phyloP scores from a whole-genome alignment of 1,284 basidiomycete genomes.

The Ustilago esculenta region DNA sequence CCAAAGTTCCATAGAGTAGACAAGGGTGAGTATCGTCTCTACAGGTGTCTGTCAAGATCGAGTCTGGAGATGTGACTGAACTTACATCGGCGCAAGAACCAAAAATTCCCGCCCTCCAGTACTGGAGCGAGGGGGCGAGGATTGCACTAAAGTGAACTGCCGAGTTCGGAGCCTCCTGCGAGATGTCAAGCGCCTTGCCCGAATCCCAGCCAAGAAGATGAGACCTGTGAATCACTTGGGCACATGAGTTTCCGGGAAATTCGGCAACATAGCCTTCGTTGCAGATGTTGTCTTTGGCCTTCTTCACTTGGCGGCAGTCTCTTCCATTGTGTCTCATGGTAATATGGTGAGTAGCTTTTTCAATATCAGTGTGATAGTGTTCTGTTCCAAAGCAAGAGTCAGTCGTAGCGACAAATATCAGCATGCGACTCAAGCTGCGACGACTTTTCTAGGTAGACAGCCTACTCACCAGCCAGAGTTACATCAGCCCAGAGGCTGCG shows the following conservation, averaged over 20 bases:
- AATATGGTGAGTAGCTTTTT: too few relatives aligned
- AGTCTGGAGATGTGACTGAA: too few relatives aligned
- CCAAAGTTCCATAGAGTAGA: too few relatives aligned
- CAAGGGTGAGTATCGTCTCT: too few relatives aligned
- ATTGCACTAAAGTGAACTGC: constrained; percentile 1
- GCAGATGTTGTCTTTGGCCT: background rate
- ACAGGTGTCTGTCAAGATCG: too few relatives aligned
- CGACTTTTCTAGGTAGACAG: too few relatives aligned
- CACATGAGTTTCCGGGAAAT: constrained; percentile 4
- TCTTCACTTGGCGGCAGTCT: background rate
- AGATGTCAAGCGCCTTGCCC: constrained; percentile 1
- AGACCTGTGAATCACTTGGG: constrained; percentile 5
- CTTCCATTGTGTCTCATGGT: constrained; percentile 5
- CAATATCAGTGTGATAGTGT: too few relatives aligned
- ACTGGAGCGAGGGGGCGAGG: constrained; percentile 1
- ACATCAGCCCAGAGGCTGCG: too few relatives aligned
- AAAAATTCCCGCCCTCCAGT: constrained; percentile 4
- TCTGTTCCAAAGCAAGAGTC: too few relatives aligned
- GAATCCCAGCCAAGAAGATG: background rate
- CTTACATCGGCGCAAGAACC: constrained; percentile 6
- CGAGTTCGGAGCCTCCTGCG: background rate
- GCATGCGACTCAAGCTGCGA: too few relatives aligned
- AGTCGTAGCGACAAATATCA: too few relatives aligned
- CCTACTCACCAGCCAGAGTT: too few relatives aligned
- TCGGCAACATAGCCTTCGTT: constrained; percentile 2